Conservation (phyloP, 306 rosid species). For the Gleditsia sinensis region DNA sequence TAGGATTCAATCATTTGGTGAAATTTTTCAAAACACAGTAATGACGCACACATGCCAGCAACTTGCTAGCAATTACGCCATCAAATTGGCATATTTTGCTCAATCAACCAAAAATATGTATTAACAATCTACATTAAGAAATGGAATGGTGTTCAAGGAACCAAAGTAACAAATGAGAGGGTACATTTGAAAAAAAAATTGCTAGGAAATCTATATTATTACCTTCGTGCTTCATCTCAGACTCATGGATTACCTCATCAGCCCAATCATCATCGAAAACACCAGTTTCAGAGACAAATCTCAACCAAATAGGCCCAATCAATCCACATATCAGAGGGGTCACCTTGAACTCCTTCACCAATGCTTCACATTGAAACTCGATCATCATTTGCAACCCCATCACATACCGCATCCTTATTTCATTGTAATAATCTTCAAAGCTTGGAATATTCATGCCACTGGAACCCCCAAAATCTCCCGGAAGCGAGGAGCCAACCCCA, state of each 20-base stretch:
- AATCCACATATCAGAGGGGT: constrained; percentile 81
- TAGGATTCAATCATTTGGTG: not conserved
- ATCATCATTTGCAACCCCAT: constrained; percentile 80
- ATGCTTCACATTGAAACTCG: constrained; percentile 75
- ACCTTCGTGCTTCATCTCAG: constrained; percentile 68
- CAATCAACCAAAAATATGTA: constrained; percentile 12
- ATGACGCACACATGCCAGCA: not conserved
- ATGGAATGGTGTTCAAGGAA: not conserved
- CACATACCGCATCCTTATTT: constrained; percentile 69
- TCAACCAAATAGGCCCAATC: constrained; percentile 78
- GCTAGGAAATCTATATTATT: constrained; percentile 1
- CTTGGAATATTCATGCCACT: constrained; percentile 18
- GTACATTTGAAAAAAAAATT: not conserved
- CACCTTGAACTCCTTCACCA: constrained; percentile 76
- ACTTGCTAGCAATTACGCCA: constrained; percentile 7
- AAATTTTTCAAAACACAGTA: constrained; percentile 25
- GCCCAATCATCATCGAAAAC: constrained; percentile 71
- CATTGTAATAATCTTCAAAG: constrained; percentile 56
- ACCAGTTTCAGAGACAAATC: constrained; percentile 64
- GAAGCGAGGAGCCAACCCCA: constrained; percentile 47
- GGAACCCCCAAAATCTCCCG: constrained; percentile 55
- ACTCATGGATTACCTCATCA: constrained; percentile 51
- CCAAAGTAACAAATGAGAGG: constrained; percentile 1
- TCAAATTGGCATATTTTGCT: not conserved
- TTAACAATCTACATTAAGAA: not conserved